Evolutionary conservation across 306 rosid genomes (phyloP), one percentile per base, ranked within the genome.

Genomic region (Geum urbanum): DNA sequence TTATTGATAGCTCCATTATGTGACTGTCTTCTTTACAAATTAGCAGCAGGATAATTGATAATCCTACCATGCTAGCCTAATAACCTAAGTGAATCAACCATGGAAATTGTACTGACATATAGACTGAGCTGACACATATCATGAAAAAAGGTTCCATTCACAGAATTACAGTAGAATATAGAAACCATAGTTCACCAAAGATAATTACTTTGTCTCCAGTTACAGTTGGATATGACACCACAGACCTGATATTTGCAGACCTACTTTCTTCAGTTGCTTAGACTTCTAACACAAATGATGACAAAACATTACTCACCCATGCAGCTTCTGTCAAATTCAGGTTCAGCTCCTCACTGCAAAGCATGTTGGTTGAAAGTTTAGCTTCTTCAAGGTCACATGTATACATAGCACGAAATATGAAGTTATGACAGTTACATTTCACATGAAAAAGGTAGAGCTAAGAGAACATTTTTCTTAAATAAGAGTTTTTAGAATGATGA

Each of bases 271-370:
- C 6, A 69, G 35, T 56, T 57, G 67, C 46, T 65, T 37, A 37
- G 39, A 43, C 47, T 58, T 59, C 37, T 32, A 32, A 32, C 3
- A 32, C 37, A 32, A 1, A 32, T 3, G 2, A 19, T 24, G 63
- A 72, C 52, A 32, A 67, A 13, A 56, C 24, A 67, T 58, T 77
- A 71, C 89, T 84, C 84, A 94, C 97, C 99, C 97, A 91, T 9
- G 97, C 97, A 49, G 97, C 97, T 83, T 91, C 97, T 10, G 95
- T 84, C 81, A 94, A 80, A 84, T 94, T 91, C 57, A 94, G 86
- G 84, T 86, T 55, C 82, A 94, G 84, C 89, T 91, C 97, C 86
- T 94, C 95, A 76, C 97, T 94, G 85, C 92, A 88, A 44, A 65
- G 70, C 60, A 78, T 8, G 75, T 45, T 56, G 52, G 74, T 22